Conservation (phyloP, 768 basidiomycete genomes). For the Boletus reticulatus region DNA sequence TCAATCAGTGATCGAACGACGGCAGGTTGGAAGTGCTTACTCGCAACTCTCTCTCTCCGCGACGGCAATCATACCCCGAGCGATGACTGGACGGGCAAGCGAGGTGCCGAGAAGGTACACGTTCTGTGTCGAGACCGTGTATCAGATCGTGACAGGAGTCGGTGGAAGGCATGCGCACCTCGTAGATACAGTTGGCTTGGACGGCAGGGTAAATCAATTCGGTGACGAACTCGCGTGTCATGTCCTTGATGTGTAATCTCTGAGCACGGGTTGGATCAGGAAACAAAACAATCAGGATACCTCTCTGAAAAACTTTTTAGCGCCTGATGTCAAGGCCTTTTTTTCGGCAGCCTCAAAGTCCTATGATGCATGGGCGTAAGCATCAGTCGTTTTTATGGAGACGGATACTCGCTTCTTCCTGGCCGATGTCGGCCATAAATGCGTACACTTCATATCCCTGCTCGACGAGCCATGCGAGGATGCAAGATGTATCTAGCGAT, state of each 20-base stretch:
- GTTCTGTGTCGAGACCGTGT: constrained; percentile 46
- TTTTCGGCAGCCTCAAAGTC: constrained; percentile 90
- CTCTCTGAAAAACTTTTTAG: constrained; percentile 94
- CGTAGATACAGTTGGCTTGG: constrained; percentile 98
- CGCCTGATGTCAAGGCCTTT: constrained; percentile 89
- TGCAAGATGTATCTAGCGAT: constrained; percentile 88
- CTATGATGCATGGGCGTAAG: constrained; percentile 37
- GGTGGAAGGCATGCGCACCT: constrained; percentile 46
- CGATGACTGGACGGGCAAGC: constrained; percentile 96
- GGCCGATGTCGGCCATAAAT: constrained; percentile 95
- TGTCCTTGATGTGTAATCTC: constrained; percentile 55
- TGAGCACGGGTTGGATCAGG: not conserved
- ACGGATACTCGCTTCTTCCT: constrained; percentile 64
- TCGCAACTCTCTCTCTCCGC: constrained; percentile 94
- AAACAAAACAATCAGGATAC: constrained; percentile 37
- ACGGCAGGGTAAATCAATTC: constrained; percentile 98
- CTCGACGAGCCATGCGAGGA: constrained; percentile 98
- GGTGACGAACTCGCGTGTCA: constrained; percentile 92
- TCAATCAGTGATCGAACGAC: not conserved
- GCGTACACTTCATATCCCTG: constrained; percentile 96
- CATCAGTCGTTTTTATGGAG: not conserved
- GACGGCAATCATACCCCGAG: constrained; percentile 95
- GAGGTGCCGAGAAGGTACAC: constrained; percentile 98
- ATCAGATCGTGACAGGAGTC: not conserved
- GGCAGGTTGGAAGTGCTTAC: constrained; percentile 45